Evolutionary conservation across 1,284 basidiomycete genomes (phyloP).

Genomic region (Leucoagaricus sp.): DNA sequence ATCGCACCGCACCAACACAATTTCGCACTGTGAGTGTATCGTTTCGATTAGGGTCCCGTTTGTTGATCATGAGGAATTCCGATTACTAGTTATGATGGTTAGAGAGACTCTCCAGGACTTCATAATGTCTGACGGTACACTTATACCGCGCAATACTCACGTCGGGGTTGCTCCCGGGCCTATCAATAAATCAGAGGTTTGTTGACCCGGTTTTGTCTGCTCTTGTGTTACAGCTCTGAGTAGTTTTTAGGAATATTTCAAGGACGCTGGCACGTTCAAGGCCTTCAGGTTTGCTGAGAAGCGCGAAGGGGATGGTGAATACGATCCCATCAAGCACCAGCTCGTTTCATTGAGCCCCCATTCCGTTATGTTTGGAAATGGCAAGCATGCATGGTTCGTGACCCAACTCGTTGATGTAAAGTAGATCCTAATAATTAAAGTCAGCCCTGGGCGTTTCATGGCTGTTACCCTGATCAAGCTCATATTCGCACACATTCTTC

Average conservation of each 20-base stretch:
- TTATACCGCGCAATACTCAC: conserved; percentile 24
- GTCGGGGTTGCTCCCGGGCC: conserved; percentile 21
- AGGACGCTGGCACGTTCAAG: conserved; percentile 35
- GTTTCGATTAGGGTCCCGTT: neutral
- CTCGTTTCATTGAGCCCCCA: conserved; percentile 36
- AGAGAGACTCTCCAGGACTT: conserved; percentile 24
- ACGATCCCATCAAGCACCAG: conserved; percentile 27
- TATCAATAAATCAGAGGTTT: conserved; percentile 23
- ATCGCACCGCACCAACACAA: conserved; percentile 31
- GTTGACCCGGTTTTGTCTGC: neutral
- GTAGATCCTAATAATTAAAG: neutral
- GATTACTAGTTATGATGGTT: conserved; percentile 24
- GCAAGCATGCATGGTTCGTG: conserved; percentile 33
- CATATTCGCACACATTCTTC: conserved; percentile 43
- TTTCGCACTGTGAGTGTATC: conserved; percentile 3
- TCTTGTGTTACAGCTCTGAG: neutral
- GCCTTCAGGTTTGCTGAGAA: conserved; percentile 38
- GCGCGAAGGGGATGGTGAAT: conserved; percentile 26
- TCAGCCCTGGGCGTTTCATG: conserved; percentile 44
- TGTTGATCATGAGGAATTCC: conserved; percentile 13
- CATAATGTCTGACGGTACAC: conserved; percentile 27
- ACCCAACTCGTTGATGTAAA: neutral
- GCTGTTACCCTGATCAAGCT: conserved; percentile 47
- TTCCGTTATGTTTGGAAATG: conserved; percentile 41
- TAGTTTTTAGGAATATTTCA: conserved; percentile 26